Base-by-base conservation (phyloP, 106 monocot species). In the Phalaenopsis equestris region DNA sequence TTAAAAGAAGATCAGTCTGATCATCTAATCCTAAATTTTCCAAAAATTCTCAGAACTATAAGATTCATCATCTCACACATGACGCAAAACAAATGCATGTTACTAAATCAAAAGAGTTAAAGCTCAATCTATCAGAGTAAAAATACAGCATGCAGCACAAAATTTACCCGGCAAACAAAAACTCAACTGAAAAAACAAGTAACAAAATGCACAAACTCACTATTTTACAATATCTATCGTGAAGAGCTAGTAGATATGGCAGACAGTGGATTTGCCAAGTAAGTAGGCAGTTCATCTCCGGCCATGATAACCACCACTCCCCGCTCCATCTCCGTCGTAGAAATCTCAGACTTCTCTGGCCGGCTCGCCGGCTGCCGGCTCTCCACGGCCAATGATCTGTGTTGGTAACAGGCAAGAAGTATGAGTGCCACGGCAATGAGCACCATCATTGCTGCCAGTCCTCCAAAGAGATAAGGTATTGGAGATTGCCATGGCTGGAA, bases 241-340 rank as follows among this genome's bases (percentile, higher is more conserved):
- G 52, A 52, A 52, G 52, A 52, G 12, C 52, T 52, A 12, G 14
- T 55, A 4, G 36, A 24, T 15, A 24, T 16, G 75, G 7, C 3
- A 45, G 30, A 24, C 23, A 8, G 42, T 5, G 52, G 70, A 78
- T 82, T 90, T 55, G 87, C 87, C 3, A 84, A 36, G 73, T 55
- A 87, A 18, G 76, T 86, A 18, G 87, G 87, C 55, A 72, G 56
- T 42, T 82, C 81, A 48, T 90, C 90, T 77, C 90, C 90, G 21
- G 90, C 90, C 90, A 90, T 88, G 76, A 90, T 82, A 12, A 90
- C 90, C 46, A 86, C 79, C 12, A 86, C 64, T 76, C 74, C 79
- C 1, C 83, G 74, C 73, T 90, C 87, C 72, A 76, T 75, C n/a
- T 87, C 83, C 23, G 77, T 1, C 0, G 87, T 81, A 55, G 7